Conservation (phyloP, 2,329 filamentous ascomycete species). For the Penicillium sclerotigenum region DNA sequence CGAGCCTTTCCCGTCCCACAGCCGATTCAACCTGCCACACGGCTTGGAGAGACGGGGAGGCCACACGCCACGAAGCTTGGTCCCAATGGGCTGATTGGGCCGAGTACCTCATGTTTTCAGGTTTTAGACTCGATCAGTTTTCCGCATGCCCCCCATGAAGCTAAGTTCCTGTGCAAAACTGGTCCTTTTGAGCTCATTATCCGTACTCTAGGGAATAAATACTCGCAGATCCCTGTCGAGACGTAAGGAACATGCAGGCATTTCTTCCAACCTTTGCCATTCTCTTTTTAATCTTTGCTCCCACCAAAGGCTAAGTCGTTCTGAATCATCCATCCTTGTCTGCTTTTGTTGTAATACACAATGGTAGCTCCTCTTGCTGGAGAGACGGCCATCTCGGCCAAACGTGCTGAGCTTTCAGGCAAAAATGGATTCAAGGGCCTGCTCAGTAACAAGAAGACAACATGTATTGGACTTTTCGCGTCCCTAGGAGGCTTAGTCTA, state of each 20-base stretch:
- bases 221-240: constrained; percentile 2
- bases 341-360: neutral
- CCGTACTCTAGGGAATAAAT: constrained; percentile 10
- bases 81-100: constrained; percentile 3
- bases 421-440: constrained; percentile 50
- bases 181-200: neutral
- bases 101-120: neutral
- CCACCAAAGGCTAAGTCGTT: neutral
- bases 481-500: constrained; percentile 56
- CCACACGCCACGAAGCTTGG: constrained; percentile 8
- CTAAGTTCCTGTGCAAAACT: neutral
- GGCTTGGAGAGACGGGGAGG: neutral
- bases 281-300: neutral
- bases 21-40: neutral
- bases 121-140: neutral
- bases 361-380: constrained; percentile 16
- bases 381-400: constrained; percentile 30
- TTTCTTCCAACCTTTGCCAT: neutral
- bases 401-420: constrained; percentile 35
- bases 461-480: constrained; percentile 54
- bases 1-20: constrained; percentile 2
- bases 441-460: constrained; percentile 53
- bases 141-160: constrained; percentile 1
- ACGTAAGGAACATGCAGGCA: neutral
- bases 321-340: neutral